Conservation (phyloP, 2,329 filamentous ascomycete species). For the Nakataea oryzae region DNA sequence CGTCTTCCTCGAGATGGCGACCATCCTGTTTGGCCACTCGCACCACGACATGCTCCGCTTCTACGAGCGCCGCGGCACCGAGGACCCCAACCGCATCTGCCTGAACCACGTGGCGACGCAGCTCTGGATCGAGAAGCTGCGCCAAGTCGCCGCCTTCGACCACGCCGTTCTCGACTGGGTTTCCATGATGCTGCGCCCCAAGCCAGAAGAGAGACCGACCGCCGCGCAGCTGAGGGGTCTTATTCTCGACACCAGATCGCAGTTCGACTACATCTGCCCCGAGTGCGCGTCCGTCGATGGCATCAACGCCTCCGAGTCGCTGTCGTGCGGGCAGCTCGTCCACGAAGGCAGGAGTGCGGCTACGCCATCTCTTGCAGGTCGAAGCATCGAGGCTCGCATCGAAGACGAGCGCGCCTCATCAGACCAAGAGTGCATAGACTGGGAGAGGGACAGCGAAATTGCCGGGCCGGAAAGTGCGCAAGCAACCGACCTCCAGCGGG, state of each 20-base stretch:
- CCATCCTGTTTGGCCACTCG: background rate
- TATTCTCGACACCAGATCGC: background rate
- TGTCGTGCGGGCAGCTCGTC: no score
- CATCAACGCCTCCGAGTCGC: background rate
- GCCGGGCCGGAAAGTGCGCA: no score
- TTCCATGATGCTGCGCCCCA: background rate
- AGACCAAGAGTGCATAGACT: no score
- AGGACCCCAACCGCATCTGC: background rate
- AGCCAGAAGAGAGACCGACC: background rate
- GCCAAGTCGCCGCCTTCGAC: background rate
- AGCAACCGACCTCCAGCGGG: no score
- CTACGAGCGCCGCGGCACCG: background rate
- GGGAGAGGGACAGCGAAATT: no score
- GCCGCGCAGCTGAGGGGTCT: background rate
- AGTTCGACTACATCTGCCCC: background rate
- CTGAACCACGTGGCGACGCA: background rate
- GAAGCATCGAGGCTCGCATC: no score
- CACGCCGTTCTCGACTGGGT: background rate
- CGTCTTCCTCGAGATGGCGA: constrained; percentile 1
- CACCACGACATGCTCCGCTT: background rate
- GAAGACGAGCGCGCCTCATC: no score
- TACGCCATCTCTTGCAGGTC: no score
- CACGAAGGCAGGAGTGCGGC: no score
- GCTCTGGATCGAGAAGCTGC: background rate
- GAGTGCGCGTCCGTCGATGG: background rate